Evolutionary conservation across 306 rosid genomes (phyloP), one percentile per base, ranked within the genome.

Genomic region (Parietaria judaica): DNA sequence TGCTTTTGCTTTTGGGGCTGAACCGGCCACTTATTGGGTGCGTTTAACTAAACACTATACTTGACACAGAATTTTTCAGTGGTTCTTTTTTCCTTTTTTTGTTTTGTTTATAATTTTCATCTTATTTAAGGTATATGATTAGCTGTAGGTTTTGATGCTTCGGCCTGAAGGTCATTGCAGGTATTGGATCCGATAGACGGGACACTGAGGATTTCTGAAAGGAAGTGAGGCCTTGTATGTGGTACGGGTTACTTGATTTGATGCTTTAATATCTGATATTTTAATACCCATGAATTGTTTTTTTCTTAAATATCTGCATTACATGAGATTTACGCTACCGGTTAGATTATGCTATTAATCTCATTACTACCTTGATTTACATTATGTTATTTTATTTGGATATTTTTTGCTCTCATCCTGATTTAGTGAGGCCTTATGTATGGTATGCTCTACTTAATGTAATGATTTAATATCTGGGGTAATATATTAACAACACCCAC

Each of bases 111-210:
- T 23, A 23, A 23, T 16, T 67, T 48, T 45, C 50, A 47, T 66
- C 65, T 61, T 68, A 13, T 14, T 50, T 60, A 3, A 68, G 65
- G 36, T 67, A 66, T 72, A 15, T 34, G 41, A 57, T 76, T 47
- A 13, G 4, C 48, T 73, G 31, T 62, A 31, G 49, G 68, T 70
- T 49, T 37, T 38, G 56, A 46, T 56, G 66, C 12, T 69, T 65
- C 76, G 37, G 8, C 66, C 31, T 45, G 61, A 70, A 64, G 67
- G 63, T 56, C 72, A 69, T 73, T 83, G 70, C 74, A 92, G 96
- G 80, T 92, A 55, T 83, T 88, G 69, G 96, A 92, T 80, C 99
- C 96, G 23, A 86, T 88, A 50, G 95, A 92, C 63, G 96, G 96
- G 48, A 92, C 96, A 34, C 79, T n/a, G 84, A 36, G 96, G 95